Percentiles rank a stretch among this genome's conserved stretches.
Conservation (phyloP, 1,139 yeast genomes). For the Pneumocystis murina region DNA sequence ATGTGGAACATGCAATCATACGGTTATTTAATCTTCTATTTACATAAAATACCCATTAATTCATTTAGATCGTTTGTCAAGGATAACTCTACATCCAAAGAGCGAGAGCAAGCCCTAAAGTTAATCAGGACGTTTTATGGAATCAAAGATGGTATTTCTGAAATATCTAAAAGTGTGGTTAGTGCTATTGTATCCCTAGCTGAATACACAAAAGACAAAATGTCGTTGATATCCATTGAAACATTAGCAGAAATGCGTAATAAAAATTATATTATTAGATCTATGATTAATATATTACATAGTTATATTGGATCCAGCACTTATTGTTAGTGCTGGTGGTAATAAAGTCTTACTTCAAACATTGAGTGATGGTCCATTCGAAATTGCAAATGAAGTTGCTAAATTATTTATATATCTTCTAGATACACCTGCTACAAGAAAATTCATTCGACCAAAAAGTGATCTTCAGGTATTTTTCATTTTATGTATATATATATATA, state of each 20-base stretch:
- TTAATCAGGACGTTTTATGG: conserved; percentile 49
- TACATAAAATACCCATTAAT: conserved; percentile 27
- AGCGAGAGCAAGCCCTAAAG: conserved; percentile 67
- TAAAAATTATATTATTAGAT: background rate
- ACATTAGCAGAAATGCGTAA: conserved; percentile 48
- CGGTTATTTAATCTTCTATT: conserved; percentile 45
- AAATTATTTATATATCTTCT: conserved; percentile 44
- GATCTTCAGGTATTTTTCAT: conserved; percentile 35
- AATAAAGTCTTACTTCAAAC: conserved; percentile 43
- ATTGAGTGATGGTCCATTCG: conserved; percentile 48
- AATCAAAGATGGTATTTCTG: conserved; percentile 40
- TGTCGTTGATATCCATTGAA: conserved; percentile 45
- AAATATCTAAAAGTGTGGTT: conserved; percentile 49
- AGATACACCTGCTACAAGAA: conserved; percentile 45
- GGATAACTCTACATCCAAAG: conserved; percentile 21
- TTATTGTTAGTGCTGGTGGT: conserved; percentile 48
- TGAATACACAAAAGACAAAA: conserved; percentile 44
- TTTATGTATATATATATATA: background rate
- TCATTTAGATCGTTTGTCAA: background rate
- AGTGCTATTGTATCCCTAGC: conserved; percentile 61
- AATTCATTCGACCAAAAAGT: conserved; percentile 42
- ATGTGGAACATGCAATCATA: conserved; percentile 49
- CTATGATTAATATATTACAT: conserved; percentile 16
- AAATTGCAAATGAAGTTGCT: conserved; percentile 32
- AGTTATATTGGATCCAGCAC: conserved; percentile 44